phyloP scores from a whole-genome alignment of 2,329 filamentous ascomycete genomes.

The Neoscytalidium dimidiatum region DNA sequence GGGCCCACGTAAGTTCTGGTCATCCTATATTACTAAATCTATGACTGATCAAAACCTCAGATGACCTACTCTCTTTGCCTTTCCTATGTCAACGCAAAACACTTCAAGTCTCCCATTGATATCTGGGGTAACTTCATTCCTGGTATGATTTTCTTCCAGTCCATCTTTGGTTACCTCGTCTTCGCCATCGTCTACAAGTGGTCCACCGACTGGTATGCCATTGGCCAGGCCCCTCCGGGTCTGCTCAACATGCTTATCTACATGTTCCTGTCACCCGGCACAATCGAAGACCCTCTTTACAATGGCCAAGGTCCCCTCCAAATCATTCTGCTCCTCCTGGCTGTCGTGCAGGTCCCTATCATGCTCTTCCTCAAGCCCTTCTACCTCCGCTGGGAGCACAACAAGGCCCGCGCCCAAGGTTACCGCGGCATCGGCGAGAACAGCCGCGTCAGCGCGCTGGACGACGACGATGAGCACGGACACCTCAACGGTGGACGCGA shows the following conservation, averaged over 20 bases:
- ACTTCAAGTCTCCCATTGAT: conserved; percentile 93
- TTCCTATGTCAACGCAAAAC: conserved; percentile 87
- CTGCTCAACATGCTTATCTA: conserved; percentile 99
- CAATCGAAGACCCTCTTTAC: conserved; percentile 73
- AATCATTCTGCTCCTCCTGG: conserved; percentile 75
- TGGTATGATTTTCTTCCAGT: conserved; percentile 99
- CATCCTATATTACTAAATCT: neutral
- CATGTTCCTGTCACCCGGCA: conserved; percentile 94
- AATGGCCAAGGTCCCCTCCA: conserved; percentile 75
- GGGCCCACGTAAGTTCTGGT: conserved; percentile 68
- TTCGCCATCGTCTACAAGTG: conserved; percentile 97
- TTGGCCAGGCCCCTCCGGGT: conserved; percentile 72
- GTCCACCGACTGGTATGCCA: conserved; percentile 80
- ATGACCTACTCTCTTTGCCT: conserved; percentile 98
- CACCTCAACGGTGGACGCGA: conserved; percentile 62
- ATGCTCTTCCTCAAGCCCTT: conserved; percentile 94
- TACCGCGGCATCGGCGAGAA: conserved; percentile 93
- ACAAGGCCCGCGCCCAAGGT: conserved; percentile 80
- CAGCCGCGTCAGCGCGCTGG: conserved; percentile 83
- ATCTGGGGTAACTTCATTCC: conserved; percentile 97
- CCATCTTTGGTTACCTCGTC: conserved; percentile 95
- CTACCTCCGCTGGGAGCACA: conserved; percentile 92
- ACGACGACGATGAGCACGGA: conserved; percentile 72
- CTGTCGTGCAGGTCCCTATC: conserved; percentile 83
- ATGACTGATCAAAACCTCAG: conserved; percentile 29